A percentile compares a stretch with the other conserved stretches of the same genome.
These are phyloP conservation scores for Boletus sp. DNA, from an alignment of 1,284 basidiomycete genomes.

Conservation along the genomic window DNA sequence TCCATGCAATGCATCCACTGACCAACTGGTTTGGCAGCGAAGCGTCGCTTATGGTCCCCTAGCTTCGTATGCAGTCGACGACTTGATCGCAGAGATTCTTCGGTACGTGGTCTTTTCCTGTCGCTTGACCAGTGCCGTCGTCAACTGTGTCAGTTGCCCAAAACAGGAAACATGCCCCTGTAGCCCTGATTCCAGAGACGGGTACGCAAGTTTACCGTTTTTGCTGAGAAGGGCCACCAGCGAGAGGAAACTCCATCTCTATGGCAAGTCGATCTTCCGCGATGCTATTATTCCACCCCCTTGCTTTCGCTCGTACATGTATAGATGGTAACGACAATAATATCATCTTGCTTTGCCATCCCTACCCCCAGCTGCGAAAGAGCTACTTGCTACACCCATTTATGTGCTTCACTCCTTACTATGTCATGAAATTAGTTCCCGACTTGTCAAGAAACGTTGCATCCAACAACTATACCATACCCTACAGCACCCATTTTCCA, in stretches of 20 bases:
- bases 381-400: too few relatives aligned
- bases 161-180: slow-evolving; percentile 39
- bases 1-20: too few relatives aligned
- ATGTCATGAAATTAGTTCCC: not conserved
- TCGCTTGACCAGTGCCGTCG: too few relatives aligned
- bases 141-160: too few relatives aligned
- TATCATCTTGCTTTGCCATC: not conserved
- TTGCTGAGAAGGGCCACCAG: too few relatives aligned
- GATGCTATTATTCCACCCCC: too few relatives aligned
- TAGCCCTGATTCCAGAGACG: slow-evolving; percentile 68
- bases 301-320: too few relatives aligned
- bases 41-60: slow-evolving; percentile 48
- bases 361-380: not conserved
- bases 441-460: slow-evolving; percentile 5
- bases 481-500: not conserved
- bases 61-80: not conserved
- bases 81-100: too few relatives aligned
- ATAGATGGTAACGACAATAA: not conserved
- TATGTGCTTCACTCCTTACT: not conserved
- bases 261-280: too few relatives aligned
- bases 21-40: too few relatives aligned
- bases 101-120: too few relatives aligned
- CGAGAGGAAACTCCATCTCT: too few relatives aligned
- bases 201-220: slow-evolving; percentile 40
- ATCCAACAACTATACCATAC: slow-evolving; percentile 2